Base-by-base conservation (phyloP, 805 yeast genomes). In the Spathaspora arborariae region DNA sequence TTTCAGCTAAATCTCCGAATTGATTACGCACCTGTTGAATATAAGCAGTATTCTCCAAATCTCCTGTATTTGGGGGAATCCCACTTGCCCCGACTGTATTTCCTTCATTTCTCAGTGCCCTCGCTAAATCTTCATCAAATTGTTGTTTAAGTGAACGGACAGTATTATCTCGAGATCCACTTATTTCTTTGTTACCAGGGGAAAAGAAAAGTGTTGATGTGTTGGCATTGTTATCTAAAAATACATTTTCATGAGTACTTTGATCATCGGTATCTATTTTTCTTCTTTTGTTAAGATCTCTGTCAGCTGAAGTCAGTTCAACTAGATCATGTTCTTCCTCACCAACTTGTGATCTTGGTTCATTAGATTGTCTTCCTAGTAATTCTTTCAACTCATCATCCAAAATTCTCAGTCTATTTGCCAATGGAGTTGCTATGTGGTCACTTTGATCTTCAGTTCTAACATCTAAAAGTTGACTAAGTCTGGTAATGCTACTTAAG, bases 401-500 rank as follows among this genome's bases (percentile, higher is more conserved):
- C 4, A 55, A 60, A 48, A 46, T 56, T 15, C 53, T 50, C 22
- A 52, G 39, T 41, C 60, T 39, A 8, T 56, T 52, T 22, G 59
- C 62, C 15, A 54, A 40, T 3, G 70, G 68, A 3, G 68, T 63
- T 39, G 51, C 56, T 48, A 55, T 54, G 5, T 62, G 51, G 24
- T 57, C 57, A 6, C 54, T 3, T 9, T 24, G 8, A 24, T 24
- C 27, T 9, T 7, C 35, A 13, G 43, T 53, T 10, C 57, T 55
- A 18, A 52, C 53, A 38, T 57, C 56, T 13, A 49, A 36, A 16
- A 57, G 50, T 26, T 54, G 55, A 15, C 69, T 72, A 48, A 70
- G 74, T 37, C 68, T 68, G 1, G 80, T 79, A 0, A 80, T 75
- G 39, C 65, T 60, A 2, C 16, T 13, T 10, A 30, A 30, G 15